Conservation (phyloP, 441 rosid genomes). For the Erodium moschatum region DNA sequence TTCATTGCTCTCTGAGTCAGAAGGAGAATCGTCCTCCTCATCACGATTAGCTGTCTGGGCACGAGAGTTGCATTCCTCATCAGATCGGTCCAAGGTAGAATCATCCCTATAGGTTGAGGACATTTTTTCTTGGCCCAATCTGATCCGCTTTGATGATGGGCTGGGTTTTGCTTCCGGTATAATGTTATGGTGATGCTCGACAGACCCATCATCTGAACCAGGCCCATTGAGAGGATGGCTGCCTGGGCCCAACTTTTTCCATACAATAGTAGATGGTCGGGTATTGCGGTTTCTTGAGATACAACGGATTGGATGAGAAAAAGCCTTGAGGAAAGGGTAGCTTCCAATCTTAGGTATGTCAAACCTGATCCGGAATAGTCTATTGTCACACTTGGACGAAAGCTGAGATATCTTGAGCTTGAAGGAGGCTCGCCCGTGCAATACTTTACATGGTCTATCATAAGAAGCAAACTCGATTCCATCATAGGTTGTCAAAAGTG, state of each 20-base stretch:
- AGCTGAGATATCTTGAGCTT: constrained; percentile 76
- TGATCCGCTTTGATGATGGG: constrained; percentile 49
- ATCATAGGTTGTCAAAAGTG: constrained; percentile 52
- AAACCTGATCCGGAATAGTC: constrained; percentile 51
- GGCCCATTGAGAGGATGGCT: constrained; percentile 31
- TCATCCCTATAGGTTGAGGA: constrained; percentile 7
- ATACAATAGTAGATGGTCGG: constrained; percentile 32
- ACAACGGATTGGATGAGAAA: constrained; percentile 53
- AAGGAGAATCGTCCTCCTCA: constrained; percentile 35
- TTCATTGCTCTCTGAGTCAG: constrained; percentile 49
- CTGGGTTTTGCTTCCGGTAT: constrained; percentile 37
- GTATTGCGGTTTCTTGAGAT: constrained; percentile 41
- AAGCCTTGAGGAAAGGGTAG: constrained; percentile 50
- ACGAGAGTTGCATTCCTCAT: constrained; percentile 40
- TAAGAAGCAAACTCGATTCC: constrained; percentile 58
- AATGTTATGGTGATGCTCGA: constrained; percentile 31
- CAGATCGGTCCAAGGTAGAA: constrained; percentile 21
- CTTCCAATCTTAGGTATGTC: constrained; percentile 35
- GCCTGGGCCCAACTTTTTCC: constrained; percentile 39
- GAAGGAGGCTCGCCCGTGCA: constrained; percentile 63
- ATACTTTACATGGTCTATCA: constrained; percentile 46
- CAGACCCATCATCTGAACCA: constrained; percentile 30
- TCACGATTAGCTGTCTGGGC: background rate
- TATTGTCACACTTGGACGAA: constrained; percentile 66
- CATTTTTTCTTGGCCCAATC: constrained; percentile 36